Evolutionary conservation across 257 asterid genomes (phyloP).

Genomic region (Nicotiana knightiana): DNA sequence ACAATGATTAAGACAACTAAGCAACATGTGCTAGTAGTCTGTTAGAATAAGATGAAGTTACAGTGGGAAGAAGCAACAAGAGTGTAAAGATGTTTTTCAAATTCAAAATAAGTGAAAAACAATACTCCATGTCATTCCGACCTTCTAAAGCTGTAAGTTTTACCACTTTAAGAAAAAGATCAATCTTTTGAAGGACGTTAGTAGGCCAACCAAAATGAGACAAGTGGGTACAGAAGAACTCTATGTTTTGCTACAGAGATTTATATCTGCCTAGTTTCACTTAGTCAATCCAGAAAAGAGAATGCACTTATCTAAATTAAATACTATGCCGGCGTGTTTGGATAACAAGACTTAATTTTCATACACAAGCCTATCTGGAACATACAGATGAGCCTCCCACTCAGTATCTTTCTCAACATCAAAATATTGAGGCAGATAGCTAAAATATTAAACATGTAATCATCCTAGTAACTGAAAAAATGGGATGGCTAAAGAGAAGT

Average conservation of each 20-base stretch:
- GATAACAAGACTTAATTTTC: neutral
- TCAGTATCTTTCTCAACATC: neutral
- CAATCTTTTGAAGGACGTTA: neutral
- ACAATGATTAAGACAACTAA: neutral
- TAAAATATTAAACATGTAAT: neutral
- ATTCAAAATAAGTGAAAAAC: neutral
- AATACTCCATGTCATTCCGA: neutral
- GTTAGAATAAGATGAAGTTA: neutral
- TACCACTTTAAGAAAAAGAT: constrained; percentile 8
- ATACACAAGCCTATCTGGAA: neutral
- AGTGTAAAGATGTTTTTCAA: neutral
- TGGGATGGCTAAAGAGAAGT: neutral
- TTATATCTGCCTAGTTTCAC: neutral
- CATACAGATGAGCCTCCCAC: neutral
- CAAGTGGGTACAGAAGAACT: neutral
- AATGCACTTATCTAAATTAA: neutral
- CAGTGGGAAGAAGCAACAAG: neutral
- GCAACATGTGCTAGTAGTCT: neutral
- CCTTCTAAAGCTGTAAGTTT: neutral
- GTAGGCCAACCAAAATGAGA: neutral
- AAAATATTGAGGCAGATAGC: neutral
- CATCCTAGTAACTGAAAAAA: neutral
- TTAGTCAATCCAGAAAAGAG: neutral
- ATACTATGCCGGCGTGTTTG: neutral
- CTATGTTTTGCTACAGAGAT: neutral